A percentile compares a stretch with the other conserved stretches of the same genome.
These are phyloP conservation scores for Plasmodium vivax DNA, from an alignment of 169 alveolate species.

Conservation along the genomic window DNA sequence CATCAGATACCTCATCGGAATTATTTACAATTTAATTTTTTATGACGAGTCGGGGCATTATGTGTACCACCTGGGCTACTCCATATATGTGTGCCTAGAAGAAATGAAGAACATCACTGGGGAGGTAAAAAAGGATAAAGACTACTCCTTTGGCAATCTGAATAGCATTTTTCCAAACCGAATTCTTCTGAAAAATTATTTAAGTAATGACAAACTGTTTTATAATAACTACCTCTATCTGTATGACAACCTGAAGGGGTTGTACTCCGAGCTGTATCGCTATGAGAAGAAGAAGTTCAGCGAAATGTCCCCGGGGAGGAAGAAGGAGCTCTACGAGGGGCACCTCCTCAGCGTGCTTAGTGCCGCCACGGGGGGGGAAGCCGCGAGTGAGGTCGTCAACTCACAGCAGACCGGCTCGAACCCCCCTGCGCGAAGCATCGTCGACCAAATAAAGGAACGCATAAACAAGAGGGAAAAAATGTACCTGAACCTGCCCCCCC, in stretches of 20 bases:
- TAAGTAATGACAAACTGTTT: slow-evolving; percentile 52
- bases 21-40: slow-evolving; percentile 60
- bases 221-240: slow-evolving; percentile 34
- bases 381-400: not conserved
- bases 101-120: slow-evolving; percentile 66
- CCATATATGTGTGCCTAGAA: slow-evolving; percentile 71
- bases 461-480: not conserved
- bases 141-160: slow-evolving; percentile 58
- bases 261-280: slow-evolving; percentile 47
- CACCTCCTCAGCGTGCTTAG: not conserved
- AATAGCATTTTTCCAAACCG: not conserved
- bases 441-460: not conserved
- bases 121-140: slow-evolving; percentile 69
- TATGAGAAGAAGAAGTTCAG: slow-evolving; percentile 55
- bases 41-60: slow-evolving; percentile 63
- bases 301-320: slow-evolving; percentile 19
- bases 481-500: slow-evolving; percentile 18
- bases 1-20: slow-evolving; percentile 36
- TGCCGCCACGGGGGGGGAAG: not conserved
- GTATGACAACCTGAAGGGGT: slow-evolving; percentile 48
- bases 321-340: slow-evolving; percentile 16
- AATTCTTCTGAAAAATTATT: slow-evolving; percentile 36
- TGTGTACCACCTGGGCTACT: slow-evolving; percentile 62
- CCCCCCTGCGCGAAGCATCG: not conserved
- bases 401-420: not conserved